Percentiles rank a stretch among this genome's conserved stretches.
Conservation (phyloP, 768 basidiomycete genomes). For the Porphyrellus cyaneotinctus region DNA sequence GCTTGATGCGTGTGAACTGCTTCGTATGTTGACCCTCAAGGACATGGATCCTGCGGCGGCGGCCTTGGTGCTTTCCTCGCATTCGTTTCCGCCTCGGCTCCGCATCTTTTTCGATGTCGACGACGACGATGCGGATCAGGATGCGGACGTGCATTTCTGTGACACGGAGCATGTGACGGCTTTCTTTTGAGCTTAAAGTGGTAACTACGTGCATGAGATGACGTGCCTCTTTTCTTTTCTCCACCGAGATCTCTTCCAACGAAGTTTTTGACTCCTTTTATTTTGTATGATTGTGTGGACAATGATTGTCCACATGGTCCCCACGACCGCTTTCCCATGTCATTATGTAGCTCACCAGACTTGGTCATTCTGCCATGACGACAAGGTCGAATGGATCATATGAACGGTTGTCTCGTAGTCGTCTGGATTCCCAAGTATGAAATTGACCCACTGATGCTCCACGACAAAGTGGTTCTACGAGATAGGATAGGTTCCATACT, state of each 20-base stretch:
- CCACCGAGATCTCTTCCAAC: neutral
- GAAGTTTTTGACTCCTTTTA: too few relatives aligned
- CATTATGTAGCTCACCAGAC: neutral
- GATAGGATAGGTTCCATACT: too few relatives aligned
- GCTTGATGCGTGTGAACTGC: slow-evolving; percentile 1
- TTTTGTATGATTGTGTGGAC: too few relatives aligned
- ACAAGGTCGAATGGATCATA: neutral
- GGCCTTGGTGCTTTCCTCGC: slow-evolving; percentile 2
- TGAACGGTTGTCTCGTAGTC: too few relatives aligned
- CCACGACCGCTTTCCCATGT: neutral
- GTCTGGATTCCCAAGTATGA: too few relatives aligned
- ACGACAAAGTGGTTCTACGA: too few relatives aligned
- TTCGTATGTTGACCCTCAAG: slow-evolving; percentile 13
- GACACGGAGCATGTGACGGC: neutral
- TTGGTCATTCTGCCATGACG: neutral
- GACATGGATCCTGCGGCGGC: neutral
- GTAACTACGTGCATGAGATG: neutral
- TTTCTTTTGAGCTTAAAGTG: neutral
- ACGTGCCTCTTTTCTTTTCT: neutral
- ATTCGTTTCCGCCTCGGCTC: slow-evolving; percentile 5
- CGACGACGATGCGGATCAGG: neutral
- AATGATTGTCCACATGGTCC: too few relatives aligned
- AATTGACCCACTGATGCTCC: too few relatives aligned
- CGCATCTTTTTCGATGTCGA: slow-evolving; percentile 18
- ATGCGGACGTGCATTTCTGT: neutral